Conservation (phyloP, 257 asterid genomes). For the Paulownia fortunei region DNA sequence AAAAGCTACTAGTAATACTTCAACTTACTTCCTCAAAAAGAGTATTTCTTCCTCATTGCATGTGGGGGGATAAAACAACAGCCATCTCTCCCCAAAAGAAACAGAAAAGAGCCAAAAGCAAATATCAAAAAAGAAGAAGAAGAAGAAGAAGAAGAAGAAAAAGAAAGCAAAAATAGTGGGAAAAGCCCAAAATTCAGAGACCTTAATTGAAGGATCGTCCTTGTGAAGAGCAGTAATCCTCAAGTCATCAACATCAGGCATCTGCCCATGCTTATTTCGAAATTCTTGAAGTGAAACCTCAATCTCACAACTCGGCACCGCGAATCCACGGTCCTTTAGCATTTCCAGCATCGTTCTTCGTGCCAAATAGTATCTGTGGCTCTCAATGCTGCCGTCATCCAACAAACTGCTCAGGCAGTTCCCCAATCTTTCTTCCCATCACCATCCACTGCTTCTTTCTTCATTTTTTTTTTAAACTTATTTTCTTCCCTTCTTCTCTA, state of each 20-base stretch:
- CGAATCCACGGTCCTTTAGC: conserved; percentile 93
- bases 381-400: conserved; percentile 66
- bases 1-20: not conserved
- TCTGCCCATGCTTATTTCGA: conserved; percentile 57
- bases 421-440: conserved; percentile 45
- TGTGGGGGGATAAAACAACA: not conserved
- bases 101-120: not conserved
- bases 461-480: conserved; percentile 25
- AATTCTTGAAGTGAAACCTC: conserved; percentile 69
- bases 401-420: conserved; percentile 57
- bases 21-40: conserved; percentile 6
- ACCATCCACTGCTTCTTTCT: conserved; percentile 31
- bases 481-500: not conserved
- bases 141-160: too few relatives aligned
- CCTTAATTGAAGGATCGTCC: conserved; percentile 80
- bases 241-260: conserved; percentile 53
- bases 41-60: conserved; percentile 2
- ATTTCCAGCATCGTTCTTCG: conserved; percentile 82
- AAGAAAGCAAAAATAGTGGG: not conserved
- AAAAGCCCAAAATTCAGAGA: conserved; percentile 17
- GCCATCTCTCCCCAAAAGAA: not conserved
- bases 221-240: conserved; percentile 67
- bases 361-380: conserved; percentile 79
- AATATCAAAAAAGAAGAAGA: not conserved
- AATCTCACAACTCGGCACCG: conserved; percentile 69